A percentile compares a stretch with the other conserved stretches of the same genome.
phyloP scores from a whole-genome alignment of 2,329 filamentous ascomycete genomes.

The Epichloe gansuensis region DNA sequence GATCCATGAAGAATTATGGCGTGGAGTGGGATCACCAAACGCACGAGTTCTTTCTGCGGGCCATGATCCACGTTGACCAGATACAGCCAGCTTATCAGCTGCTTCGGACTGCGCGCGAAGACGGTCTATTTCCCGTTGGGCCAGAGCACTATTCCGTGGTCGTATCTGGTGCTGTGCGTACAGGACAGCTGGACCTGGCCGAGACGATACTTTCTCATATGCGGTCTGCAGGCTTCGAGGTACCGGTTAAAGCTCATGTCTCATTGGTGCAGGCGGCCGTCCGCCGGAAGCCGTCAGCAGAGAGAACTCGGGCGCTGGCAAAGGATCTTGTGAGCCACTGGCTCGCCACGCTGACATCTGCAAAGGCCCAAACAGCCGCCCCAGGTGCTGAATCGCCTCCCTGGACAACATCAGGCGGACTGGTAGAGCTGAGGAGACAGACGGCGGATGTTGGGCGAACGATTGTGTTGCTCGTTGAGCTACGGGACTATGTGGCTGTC shows the following conservation, averaged over 20 bases:
- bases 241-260: constrained; percentile 30
- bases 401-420: constrained; percentile 8
- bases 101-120: constrained; percentile 29
- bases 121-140: constrained; percentile 32
- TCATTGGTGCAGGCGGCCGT: constrained; percentile 29
- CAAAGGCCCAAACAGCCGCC: not conserved
- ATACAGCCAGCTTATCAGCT: constrained; percentile 36
- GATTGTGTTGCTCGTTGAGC: constrained; percentile 21
- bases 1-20: constrained; percentile 32
- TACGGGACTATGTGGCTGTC: constrained; percentile 38
- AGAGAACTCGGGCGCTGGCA: constrained; percentile 13
- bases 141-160: constrained; percentile 39
- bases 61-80: constrained; percentile 35
- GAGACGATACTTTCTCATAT: constrained; percentile 30
- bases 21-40: constrained; percentile 38
- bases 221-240: constrained; percentile 26
- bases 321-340: constrained; percentile 19
- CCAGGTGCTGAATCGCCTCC: not conserved
- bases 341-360: constrained; percentile 9
- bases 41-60: constrained; percentile 35
- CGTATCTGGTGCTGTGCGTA: constrained; percentile 37
- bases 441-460: constrained; percentile 20
- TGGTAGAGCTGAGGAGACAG: constrained; percentile 15
- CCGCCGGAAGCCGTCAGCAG: constrained; percentile 11
- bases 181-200: constrained; percentile 29